phyloP scores from a whole-genome alignment of 164 flowering plant species.

The Liquidambar formosana region DNA sequence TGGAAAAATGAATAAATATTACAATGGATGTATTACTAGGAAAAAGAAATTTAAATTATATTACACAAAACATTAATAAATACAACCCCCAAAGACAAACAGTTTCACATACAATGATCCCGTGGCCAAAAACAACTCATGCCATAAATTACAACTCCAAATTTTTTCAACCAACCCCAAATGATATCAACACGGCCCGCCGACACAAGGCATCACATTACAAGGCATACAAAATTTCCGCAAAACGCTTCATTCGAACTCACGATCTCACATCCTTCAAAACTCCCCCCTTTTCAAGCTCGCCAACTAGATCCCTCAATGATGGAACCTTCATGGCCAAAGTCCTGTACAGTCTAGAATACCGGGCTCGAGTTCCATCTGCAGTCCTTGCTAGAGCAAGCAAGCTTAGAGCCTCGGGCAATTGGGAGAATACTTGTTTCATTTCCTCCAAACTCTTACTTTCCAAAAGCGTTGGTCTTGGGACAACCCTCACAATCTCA shows the following conservation, averaged over 20 bases:
- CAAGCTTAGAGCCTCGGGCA: slow-evolving; percentile 92
- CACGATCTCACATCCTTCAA: slow-evolving; percentile 71
- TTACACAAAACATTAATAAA: too few species aligned
- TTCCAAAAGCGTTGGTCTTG: slow-evolving; percentile 80
- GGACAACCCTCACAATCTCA: slow-evolving; percentile 90
- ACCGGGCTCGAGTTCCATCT: slow-evolving; percentile 96
- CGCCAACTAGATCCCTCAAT: slow-evolving; percentile 77
- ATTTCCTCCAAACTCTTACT: slow-evolving; percentile 87
- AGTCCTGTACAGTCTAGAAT: slow-evolving; percentile 88
- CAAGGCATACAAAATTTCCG: not conserved
- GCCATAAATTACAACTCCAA: not conserved
- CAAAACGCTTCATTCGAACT: slow-evolving; percentile 7
- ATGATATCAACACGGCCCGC: not conserved
- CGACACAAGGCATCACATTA: not conserved
- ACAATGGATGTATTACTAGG: too few species aligned
- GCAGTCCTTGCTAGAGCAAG: slow-evolving; percentile 92
- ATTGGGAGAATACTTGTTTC: slow-evolving; percentile 72
- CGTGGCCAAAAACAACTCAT: not conserved
- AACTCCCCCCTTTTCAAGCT: slow-evolving; percentile 89
- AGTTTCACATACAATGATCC: not conserved
- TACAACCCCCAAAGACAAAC: too few species aligned
- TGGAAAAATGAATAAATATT: too few species aligned
- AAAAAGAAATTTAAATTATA: too few species aligned
- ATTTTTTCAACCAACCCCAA: not conserved
- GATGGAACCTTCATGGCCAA: slow-evolving; percentile 97